phyloP scores from a whole-genome alignment of 139 green algal species.

The Chlamydomonas sp. region DNA sequence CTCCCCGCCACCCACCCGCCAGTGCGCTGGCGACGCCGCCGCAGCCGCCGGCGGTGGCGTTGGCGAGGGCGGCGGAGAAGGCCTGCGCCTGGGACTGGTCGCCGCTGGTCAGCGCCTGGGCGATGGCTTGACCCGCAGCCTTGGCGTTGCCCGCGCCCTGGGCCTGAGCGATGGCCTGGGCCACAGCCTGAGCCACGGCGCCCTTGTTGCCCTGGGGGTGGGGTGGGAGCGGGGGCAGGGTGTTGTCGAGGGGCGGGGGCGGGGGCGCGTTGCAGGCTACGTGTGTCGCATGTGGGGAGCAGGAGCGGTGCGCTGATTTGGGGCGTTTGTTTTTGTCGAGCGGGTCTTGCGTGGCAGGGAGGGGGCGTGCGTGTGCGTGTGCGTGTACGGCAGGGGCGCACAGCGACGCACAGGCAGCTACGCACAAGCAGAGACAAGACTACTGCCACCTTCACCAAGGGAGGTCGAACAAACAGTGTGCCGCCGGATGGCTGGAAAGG shows the following conservation, averaged over 20 bases:
- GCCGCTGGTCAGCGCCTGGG: constrained; percentile 31
- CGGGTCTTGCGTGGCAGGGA: too few species aligned
- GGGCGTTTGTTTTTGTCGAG: too few species aligned
- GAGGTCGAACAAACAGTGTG: too few species aligned
- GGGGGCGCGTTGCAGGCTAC: not conserved
- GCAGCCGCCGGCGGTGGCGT: constrained; percentile 37
- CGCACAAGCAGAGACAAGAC: too few species aligned
- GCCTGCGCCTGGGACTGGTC: constrained; percentile 9
- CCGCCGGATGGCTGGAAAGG: too few species aligned
- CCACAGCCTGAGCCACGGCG: constrained; percentile 20
- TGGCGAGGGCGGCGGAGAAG: constrained; percentile 30
- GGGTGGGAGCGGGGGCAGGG: not conserved
- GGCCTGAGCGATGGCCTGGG: constrained; percentile 26
- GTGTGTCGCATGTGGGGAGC: not conserved
- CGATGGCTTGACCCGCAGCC: constrained; percentile 39
- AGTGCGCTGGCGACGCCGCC: constrained; percentile 42
- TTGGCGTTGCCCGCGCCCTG: constrained; percentile 14
- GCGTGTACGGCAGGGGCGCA: too few species aligned
- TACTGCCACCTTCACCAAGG: too few species aligned
- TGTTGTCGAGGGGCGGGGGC: not conserved
- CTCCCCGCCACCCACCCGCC: constrained; percentile 4
- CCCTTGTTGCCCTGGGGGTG: constrained; percentile 5
- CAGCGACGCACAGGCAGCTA: too few species aligned
- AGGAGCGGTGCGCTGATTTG: too few species aligned
- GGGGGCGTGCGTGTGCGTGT: too few species aligned